A percentile compares a stretch with the other conserved stretches of the same genome.
These are phyloP conservation scores for Trichoderma asperellum DNA, from an alignment of 2,329 filamentous ascomycete species.

Conservation along the genomic window DNA sequence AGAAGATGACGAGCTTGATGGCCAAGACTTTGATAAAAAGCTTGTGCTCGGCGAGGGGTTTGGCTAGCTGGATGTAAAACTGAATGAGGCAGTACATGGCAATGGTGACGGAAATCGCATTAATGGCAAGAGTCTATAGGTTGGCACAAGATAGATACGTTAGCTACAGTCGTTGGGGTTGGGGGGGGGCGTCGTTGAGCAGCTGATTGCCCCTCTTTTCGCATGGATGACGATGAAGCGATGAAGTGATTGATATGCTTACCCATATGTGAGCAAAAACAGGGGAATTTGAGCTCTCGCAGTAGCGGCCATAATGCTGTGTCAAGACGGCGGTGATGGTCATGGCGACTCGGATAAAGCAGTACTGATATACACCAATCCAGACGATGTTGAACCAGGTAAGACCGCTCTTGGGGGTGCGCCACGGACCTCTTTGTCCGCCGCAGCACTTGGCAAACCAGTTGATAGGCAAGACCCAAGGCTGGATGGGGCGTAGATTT, in stretches of 20 bases:
- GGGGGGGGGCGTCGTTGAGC: no score
- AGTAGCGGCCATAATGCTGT: slow-evolving; percentile 71
- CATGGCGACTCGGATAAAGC: slow-evolving; percentile 77
- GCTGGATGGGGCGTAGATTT: slow-evolving; percentile 63
- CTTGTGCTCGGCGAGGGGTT: slow-evolving; percentile 67
- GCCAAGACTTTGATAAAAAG: slow-evolving; percentile 81
- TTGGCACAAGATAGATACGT: neutral
- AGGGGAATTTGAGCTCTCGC: slow-evolving; percentile 76
- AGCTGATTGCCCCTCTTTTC: neutral
- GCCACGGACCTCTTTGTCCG: slow-evolving; percentile 68
- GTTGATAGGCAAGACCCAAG: slow-evolving; percentile 75
- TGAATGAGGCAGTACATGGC: slow-evolving; percentile 91
- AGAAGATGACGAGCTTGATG: slow-evolving; percentile 90
- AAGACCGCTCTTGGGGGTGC: slow-evolving; percentile 77
- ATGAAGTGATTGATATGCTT: slow-evolving; percentile 33
- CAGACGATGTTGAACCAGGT: slow-evolving; percentile 92
- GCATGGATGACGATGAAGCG: neutral
- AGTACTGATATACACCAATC: slow-evolving; percentile 84
- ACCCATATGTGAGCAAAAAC: slow-evolving; percentile 87
- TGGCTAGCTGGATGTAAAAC: slow-evolving; percentile 78
- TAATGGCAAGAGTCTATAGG: slow-evolving; percentile 64
- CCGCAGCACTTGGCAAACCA: slow-evolving; percentile 74
- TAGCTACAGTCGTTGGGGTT: neutral
- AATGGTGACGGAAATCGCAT: slow-evolving; percentile 72
- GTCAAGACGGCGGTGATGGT: slow-evolving; percentile 77